These are phyloP conservation scores for Botrytis deweyae DNA, from an alignment of 2,329 filamentous ascomycete species.

Conservation along the genomic window DNA sequence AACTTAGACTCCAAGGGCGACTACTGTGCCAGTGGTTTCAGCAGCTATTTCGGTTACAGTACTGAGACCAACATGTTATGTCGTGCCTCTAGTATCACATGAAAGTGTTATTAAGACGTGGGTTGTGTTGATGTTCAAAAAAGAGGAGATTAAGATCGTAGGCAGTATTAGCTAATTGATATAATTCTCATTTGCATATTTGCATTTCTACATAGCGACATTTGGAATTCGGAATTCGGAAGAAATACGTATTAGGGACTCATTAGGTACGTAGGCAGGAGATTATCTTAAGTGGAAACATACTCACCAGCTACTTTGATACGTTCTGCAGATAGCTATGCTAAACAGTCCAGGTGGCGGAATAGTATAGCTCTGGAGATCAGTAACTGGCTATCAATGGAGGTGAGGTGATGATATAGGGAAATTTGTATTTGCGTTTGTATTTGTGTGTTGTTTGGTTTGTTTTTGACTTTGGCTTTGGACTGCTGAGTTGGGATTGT, in stretches of 20 bases:
- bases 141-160: no score
- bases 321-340: background rate
- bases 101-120: no score
- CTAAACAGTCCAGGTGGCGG: background rate
- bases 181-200: background rate
- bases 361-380: background rate
- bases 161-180: no score
- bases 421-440: no score
- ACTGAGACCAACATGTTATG: no score
- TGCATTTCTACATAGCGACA: background rate
- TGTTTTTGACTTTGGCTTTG: no score
- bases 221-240: background rate
- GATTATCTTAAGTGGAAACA: background rate
- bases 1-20: no score
- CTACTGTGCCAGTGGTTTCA: no score
- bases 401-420: background rate
- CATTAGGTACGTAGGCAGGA: background rate
- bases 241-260: background rate
- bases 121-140: no score
- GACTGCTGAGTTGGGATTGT: background rate
- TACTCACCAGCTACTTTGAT: background rate
- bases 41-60: no score
- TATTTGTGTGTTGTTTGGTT: no score
- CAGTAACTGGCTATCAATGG: rapidly evolving
- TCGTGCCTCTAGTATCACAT: no score